Base-by-base conservation (phyloP, 2,329 filamentous ascomycete species). In the Cercospora nicotianae region DNA sequence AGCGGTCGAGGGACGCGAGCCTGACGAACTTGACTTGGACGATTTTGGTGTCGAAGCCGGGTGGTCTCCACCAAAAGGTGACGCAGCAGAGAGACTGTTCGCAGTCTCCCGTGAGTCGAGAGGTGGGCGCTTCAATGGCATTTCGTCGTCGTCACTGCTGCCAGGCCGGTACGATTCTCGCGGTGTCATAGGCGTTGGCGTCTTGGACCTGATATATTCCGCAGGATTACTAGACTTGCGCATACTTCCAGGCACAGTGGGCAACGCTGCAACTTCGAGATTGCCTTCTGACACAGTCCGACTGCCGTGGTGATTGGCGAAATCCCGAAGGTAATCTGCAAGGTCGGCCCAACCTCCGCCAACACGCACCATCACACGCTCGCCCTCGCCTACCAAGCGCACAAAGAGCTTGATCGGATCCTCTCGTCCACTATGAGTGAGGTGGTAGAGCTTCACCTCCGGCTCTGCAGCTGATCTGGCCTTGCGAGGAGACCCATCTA, bases 261-360 rank as follows among this genome's bases (percentile, higher is more conserved):
- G 76, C 77, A 60, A 74, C 28, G 84, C 86, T 63, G 86, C 80
- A 16, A 89, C 82, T 71, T 89, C 86, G 13, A 89, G 82, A 12
- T 83, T 83, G 42, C 87, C 86, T 48, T 73, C 75, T 30, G 83
- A 84, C 20, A 86, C 83, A 31, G 86, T 84, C 55, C 87, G 89
- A n/a, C 92, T 89, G 53, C 92, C 91, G 77, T 99, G 95, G 77
- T 99, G 95, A 67, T 89, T 89, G 7, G 93, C 94, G 75, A 97
- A 99, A 78, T 97, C 93, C 73, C 93, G 91, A 51, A 99, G 85
- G 76, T 97, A 99, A 79, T 98, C 95, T 42, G 91, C 94, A 20
- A 99, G 83, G 79, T 99, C 95, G 13, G 94, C 93, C 95, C 95
- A 99, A n/a, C 95, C 95, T 67, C 95, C 95, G 12, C 95, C 95